These are phyloP conservation scores for Cantharellus anzutake DNA, from an alignment of 768 basidiomycete species.

Conservation along the genomic window DNA sequence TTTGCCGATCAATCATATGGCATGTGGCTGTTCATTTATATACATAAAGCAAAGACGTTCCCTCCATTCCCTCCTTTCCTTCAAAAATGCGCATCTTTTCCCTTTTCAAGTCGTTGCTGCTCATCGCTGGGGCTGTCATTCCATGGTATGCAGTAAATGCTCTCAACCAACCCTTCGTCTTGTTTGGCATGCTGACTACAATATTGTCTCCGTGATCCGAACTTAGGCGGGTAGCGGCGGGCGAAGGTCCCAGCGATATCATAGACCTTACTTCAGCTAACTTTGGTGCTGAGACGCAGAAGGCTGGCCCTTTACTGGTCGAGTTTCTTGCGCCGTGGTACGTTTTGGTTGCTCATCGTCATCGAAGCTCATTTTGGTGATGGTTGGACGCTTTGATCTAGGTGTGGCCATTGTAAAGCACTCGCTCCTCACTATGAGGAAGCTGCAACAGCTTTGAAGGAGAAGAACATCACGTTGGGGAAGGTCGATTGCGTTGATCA, in stretches of 20 bases:
- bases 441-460: constrained; percentile 85
- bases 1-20: no score
- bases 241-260: constrained; percentile 49
- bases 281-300: constrained; percentile 46
- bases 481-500: constrained; percentile 97
- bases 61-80: neutral
- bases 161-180: neutral
- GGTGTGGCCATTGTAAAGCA: constrained; percentile 94
- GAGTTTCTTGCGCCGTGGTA: constrained; percentile 92
- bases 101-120: constrained; percentile 5
- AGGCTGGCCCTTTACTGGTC: constrained; percentile 62
- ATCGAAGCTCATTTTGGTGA: neutral
- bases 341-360: neutral
- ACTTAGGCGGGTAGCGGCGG: constrained; percentile 13
- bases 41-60: no score
- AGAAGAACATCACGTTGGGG: constrained; percentile 73
- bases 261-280: constrained; percentile 46
- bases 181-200: neutral
- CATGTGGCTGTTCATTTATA: no score
- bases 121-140: constrained; percentile 6
- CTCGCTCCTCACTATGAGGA: constrained; percentile 87
- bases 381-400: constrained; percentile 14
- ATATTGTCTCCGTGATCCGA: neutral
- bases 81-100: constrained; percentile 5
- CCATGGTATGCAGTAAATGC: constrained; percentile 12